Conservation (phyloP, 2,329 filamentous ascomycete genomes). For the Penicillium carneum region DNA sequence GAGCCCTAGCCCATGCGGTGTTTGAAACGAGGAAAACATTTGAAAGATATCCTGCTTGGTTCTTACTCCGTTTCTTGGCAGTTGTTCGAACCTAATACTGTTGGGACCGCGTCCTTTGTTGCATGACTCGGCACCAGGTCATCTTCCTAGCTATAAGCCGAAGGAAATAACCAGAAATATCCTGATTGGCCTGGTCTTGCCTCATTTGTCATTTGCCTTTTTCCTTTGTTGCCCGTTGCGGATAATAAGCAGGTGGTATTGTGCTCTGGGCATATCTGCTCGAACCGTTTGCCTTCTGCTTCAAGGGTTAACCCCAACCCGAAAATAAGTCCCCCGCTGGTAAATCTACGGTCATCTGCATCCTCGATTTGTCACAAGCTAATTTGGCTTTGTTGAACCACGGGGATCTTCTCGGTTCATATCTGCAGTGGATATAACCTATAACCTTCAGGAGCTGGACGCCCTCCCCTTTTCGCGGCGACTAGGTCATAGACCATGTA, state of each 20-base stretch:
- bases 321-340: conserved; percentile 4
- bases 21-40: conserved; percentile 4
- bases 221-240: background rate
- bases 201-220: background rate
- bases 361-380: conserved; percentile 8
- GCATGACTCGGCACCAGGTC: background rate
- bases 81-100: background rate
- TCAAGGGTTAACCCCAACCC: background rate
- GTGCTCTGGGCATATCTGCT: conserved; percentile 1
- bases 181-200: background rate
- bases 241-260: conserved; percentile 15
- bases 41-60: conserved; percentile 2
- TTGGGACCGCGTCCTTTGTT: background rate
- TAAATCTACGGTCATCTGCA: conserved; percentile 7
- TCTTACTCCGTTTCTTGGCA: conserved; percentile 8
- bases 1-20: background rate
- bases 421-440: conserved; percentile 15
- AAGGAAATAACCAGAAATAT: background rate
- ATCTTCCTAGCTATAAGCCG: conserved; percentile 7
- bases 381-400: conserved; percentile 1
- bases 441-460: conserved; percentile 5
- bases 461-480: too few species aligned
- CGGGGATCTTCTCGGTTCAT: conserved; percentile 1
- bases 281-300: conserved; percentile 1
- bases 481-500: conserved; percentile 21